Base-by-base conservation (phyloP, 805 yeast genomes). In the Blastobotrys peoriensis region DNA sequence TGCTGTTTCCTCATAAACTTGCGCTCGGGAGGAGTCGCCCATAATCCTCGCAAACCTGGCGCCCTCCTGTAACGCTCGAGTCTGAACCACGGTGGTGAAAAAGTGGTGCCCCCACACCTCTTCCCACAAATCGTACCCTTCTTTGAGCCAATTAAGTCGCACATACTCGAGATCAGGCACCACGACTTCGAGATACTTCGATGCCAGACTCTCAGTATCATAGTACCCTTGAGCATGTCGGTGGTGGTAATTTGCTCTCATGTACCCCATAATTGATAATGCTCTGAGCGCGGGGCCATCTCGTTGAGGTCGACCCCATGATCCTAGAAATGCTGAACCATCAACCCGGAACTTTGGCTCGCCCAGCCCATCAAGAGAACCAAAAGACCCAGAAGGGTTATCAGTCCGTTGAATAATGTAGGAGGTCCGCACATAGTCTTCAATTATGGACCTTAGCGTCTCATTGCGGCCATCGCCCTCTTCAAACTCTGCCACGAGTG, bases 221-320 rank as follows among this genome's bases (percentile, higher is more conserved):
- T 52, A 45, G 23, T 62, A 54, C 2, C 46, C 50, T 50, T 57
- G 8, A 38, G 47, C 18, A 17, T 63, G 61, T 20, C 62, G 57
- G 4, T 62, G 53, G 47, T 80, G 61, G 2, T 73, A 53, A 18
- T 67, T 63, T 8, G 30, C 30, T 25, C 30, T 25, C 47, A 85
- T 53, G 58, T 77, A 85, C 49, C 74, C 74, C 33, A 76, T 62
- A 18, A 81, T 70, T 1, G 95, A 74, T 45, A 82, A 72, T 8
- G 80, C 73, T 55, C 97, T 73, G 46, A 91, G 69, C 1, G 94
- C 89, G 0, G 98, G 96, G 0, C 98, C 98, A 62, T 91, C 98
- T 48, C 87, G 75, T 64, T 91, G 98, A 1, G 98, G 98, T 54
- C 98, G 71, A 2, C 98, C 98, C 98, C 98, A 91, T 28, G 68